Evolutionary conservation across 169 alveolate genomes (phyloP).

Genomic region (Babesia caballi): DNA sequence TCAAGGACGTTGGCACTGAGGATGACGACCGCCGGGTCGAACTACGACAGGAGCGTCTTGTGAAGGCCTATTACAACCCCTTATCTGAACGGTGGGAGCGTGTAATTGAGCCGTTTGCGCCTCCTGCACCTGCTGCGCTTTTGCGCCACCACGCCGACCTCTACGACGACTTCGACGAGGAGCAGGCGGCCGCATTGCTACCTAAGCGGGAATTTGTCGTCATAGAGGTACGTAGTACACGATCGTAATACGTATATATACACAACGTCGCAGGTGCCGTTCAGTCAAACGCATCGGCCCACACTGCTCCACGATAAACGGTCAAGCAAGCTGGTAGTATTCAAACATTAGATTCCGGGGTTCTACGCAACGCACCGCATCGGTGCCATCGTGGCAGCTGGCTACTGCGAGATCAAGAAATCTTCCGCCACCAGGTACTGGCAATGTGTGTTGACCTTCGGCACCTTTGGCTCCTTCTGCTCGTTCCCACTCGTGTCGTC

Average conservation of each 20-base stretch:
- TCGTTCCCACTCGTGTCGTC: neutral
- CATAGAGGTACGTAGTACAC: conserved; percentile 5
- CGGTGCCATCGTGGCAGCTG: too few relatives aligned
- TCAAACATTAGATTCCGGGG: neutral
- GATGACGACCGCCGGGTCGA: conserved; percentile 23
- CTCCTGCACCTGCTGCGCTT: conserved; percentile 41
- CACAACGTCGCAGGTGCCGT: conserved; percentile 31
- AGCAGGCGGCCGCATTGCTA: neutral
- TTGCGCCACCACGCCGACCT: conserved; percentile 9
- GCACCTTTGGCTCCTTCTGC: neutral
- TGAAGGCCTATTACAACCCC: conserved; percentile 56
- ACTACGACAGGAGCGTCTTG: conserved; percentile 16
- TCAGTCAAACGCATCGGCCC: conserved; percentile 44
- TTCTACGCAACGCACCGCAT: too few relatives aligned
- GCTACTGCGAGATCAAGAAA: conserved; percentile 9
- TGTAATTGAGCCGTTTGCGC: conserved; percentile 41
- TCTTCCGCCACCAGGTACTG: conserved; percentile 4
- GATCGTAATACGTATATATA: neutral
- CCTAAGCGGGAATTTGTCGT: conserved; percentile 5
- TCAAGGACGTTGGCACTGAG: neutral
- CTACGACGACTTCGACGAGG: conserved; percentile 2
- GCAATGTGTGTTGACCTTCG: neutral
- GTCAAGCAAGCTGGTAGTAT: conserved; percentile 14
- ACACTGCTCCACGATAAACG: conserved; percentile 42
- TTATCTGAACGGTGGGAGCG: conserved; percentile 55